A percentile compares a stretch with the other conserved stretches of the same genome.
phyloP scores from a whole-genome alignment of 306 rosid genomes.

The Malus asiatica region DNA sequence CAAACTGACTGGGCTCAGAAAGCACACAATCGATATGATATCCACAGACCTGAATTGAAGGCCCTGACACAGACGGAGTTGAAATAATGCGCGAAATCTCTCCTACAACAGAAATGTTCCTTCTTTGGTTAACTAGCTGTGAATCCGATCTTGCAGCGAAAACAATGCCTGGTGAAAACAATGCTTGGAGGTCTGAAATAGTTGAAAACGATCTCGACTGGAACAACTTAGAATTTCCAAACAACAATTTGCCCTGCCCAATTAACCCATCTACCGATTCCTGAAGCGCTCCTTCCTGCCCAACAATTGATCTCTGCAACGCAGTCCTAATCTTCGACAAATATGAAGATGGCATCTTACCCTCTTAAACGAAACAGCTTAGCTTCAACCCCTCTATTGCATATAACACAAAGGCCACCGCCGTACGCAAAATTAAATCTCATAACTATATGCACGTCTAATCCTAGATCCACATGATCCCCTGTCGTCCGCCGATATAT shows the following conservation, averaged over 20 bases:
- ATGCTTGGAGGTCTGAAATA: constrained; percentile 28
- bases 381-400: constrained; percentile 19
- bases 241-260: constrained; percentile 53
- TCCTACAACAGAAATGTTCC: constrained; percentile 59
- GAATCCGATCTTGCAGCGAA: constrained; percentile 43
- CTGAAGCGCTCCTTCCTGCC: constrained; percentile 43
- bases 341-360: constrained; percentile 72
- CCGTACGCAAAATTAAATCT: constrained; percentile 33
- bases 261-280: constrained; percentile 46
- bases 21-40: constrained; percentile 51
- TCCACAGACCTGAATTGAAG: constrained; percentile 58
- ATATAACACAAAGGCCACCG: constrained; percentile 22
- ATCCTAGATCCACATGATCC: constrained; percentile 3
- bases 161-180: constrained; percentile 33
- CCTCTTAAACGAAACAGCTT: constrained; percentile 32
- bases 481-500: background rate
- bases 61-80: constrained; percentile 62
- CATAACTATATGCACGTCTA: constrained; percentile 58
- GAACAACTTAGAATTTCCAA: constrained; percentile 43
- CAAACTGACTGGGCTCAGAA: constrained; percentile 33
- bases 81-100: constrained; percentile 63
- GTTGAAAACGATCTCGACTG: constrained; percentile 35
- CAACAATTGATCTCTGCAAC: constrained; percentile 36
- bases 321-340: constrained; percentile 49
- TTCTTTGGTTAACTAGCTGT: constrained; percentile 30